Evolutionary conservation across 805 yeast species (phyloP), one percentile per base, ranked within the genome.

Genomic region (Blastobotrys robertii): DNA sequence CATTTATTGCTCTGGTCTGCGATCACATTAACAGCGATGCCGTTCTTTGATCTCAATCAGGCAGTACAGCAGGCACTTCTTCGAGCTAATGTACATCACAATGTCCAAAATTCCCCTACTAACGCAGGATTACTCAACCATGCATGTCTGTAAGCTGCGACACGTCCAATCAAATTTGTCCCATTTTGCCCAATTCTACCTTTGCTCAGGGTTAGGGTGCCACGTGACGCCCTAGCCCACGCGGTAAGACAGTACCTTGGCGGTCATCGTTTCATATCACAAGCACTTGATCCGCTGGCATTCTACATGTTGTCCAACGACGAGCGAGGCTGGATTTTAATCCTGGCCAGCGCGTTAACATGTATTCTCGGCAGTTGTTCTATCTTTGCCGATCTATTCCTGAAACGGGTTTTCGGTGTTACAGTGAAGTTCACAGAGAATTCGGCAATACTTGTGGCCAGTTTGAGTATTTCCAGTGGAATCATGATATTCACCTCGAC

Each of bases 401-500:
- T 80, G 59, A 56, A 62, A 39, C 28, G 57, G 10, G 44, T 74
- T 30, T 72, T 80, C 29, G 72, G 25, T 6, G 6, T 4, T 48
- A 70, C 72, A 1, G 79, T 82, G 57, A 64, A 70, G 32, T 68
- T 83, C 35, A 69, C 73, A 42, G 72, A 74, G 43, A 79, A 81
- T 56, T 74, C 80, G 31, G 60, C 64, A 10, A 79, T 88, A 56
- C 69, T 90, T 47, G 78, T 84, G 33, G 78, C 78, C 30, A 81
- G 94, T 2, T 69, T 90, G 25, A 74, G 92, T 0, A 62, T 88
- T 39, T 78, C 88, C 50, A 69, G 90, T 0, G 97, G 98, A 0
- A 84, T 94, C 19, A 70, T 90, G 59, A 45, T 63, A 1, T 76
- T 87, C 54, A 86, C 97, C 0, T 75, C 95, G 0, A 63, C 90